A percentile compares a stretch with the other conserved stretches of the same genome.
These are phyloP conservation scores for Trichoderma cornu-damae DNA, from an alignment of 2,329 filamentous ascomycete species.

Conservation along the genomic window DNA sequence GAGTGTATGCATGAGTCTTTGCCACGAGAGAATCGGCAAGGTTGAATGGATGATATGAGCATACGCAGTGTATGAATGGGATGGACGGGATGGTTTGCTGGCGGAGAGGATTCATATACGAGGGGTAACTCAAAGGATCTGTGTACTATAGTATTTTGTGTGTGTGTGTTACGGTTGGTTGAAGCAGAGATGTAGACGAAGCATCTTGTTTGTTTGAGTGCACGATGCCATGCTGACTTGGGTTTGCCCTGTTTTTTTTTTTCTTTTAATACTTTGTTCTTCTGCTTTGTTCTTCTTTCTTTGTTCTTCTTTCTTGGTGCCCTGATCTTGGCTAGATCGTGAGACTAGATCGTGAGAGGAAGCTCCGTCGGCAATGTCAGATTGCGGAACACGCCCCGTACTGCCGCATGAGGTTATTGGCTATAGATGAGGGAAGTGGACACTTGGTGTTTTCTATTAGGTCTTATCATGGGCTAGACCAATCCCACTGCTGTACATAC, in stretches of 20 bases:
- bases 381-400: too few relatives aligned
- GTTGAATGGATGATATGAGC: neutral
- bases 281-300: neutral
- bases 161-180: neutral
- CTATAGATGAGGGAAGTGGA: neutral
- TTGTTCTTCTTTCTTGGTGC: too few relatives aligned
- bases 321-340: too few relatives aligned
- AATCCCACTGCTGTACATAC: neutral
- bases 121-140: neutral
- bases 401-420: neutral
- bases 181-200: neutral
- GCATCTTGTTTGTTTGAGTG: neutral
- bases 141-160: too few relatives aligned
- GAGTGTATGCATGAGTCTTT: slow-evolving; percentile 6
- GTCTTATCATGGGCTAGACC: neutral
- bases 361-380: too few relatives aligned
- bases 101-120: neutral
- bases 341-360: too few relatives aligned
- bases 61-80: slow-evolving; percentile 7
- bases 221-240: neutral
- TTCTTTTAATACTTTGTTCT: too few relatives aligned
- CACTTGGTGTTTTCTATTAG: too few relatives aligned
- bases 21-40: neutral
- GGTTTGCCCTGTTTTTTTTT: neutral
- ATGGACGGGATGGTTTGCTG: neutral